Conservation (phyloP, 108 stramenopile species). For the Conticribra weissflogii region DNA sequence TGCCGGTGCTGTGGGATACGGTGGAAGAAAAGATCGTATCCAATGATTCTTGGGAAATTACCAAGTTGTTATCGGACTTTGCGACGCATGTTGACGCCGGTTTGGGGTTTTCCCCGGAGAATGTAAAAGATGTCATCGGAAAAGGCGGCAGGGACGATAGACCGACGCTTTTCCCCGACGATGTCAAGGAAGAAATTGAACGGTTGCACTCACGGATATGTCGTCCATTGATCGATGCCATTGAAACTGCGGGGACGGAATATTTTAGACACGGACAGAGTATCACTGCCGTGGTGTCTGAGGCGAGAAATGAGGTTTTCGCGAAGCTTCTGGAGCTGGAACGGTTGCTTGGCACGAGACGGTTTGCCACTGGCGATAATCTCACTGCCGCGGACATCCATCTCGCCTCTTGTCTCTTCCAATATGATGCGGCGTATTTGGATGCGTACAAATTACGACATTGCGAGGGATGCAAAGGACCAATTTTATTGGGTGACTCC, state of each 20-base stretch:
- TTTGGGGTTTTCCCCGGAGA: not conserved
- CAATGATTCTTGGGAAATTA: slow-evolving; percentile 22
- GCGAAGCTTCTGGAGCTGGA: slow-evolving; percentile 8
- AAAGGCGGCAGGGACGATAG: not conserved
- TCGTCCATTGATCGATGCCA: not conserved
- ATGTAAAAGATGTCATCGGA: not conserved
- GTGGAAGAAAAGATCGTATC: slow-evolving; percentile 11
- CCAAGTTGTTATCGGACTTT: slow-evolving; percentile 6
- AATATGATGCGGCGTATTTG: slow-evolving; percentile 6
- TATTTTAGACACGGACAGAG: not conserved
- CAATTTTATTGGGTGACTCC: not conserved
- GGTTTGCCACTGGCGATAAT: slow-evolving; percentile 1
- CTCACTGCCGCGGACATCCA: slow-evolving; percentile 2
- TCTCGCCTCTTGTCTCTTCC: slow-evolving; percentile 10
- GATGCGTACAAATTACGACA: slow-evolving; percentile 1
- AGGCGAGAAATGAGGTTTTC: not conserved
- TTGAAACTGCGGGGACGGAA: not conserved
- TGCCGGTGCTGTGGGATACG: slow-evolving; percentile 25
- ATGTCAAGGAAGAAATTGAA: slow-evolving; percentile 8
- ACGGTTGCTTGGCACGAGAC: not conserved
- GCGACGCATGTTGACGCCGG: not conserved
- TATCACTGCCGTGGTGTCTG: not conserved
- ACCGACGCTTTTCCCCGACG: not conserved
- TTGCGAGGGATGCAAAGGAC: not conserved
- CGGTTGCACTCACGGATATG: not conserved